phyloP scores from a whole-genome alignment of 106 monocot genomes.

The Platanthera zijinensis region DNA sequence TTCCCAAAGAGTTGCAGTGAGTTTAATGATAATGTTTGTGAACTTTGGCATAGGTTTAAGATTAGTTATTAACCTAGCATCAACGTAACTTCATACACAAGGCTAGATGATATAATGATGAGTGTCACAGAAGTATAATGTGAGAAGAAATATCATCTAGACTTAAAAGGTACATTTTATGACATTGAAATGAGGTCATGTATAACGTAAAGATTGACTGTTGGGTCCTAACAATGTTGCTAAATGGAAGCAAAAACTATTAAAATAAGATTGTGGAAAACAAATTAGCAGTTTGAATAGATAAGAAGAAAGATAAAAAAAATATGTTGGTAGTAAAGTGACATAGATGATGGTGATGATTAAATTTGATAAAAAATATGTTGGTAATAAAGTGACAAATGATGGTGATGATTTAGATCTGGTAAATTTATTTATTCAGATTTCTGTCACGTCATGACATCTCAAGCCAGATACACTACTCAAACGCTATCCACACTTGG shows the following conservation, averaged over 20 bases:
- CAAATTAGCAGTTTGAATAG: no score
- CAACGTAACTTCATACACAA: not conserved
- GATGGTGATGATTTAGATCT: not conserved
- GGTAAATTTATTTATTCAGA: no score
- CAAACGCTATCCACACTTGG: no score
- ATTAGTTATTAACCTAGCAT: not conserved
- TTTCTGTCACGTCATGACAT: no score
- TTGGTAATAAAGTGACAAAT: not conserved
- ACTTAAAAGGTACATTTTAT: not conserved
- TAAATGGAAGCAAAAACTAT: not conserved
- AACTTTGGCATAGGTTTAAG: not conserved
- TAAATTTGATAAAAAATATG: not conserved
- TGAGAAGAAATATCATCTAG: not conserved
- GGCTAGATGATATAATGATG: not conserved
- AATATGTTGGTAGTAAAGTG: not conserved
- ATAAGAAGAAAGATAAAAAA: not conserved
- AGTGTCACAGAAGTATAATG: not conserved
- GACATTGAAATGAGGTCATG: not conserved
- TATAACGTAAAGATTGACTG: not conserved
- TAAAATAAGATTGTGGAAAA: not conserved
- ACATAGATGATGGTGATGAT: not conserved
- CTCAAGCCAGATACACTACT: no score
- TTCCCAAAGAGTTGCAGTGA: not conserved
- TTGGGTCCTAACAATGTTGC: no score
- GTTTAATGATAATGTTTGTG: not conserved